Evolutionary conservation across 805 yeast species (phyloP).

Genomic region (Pichia nanzhaoensis): DNA sequence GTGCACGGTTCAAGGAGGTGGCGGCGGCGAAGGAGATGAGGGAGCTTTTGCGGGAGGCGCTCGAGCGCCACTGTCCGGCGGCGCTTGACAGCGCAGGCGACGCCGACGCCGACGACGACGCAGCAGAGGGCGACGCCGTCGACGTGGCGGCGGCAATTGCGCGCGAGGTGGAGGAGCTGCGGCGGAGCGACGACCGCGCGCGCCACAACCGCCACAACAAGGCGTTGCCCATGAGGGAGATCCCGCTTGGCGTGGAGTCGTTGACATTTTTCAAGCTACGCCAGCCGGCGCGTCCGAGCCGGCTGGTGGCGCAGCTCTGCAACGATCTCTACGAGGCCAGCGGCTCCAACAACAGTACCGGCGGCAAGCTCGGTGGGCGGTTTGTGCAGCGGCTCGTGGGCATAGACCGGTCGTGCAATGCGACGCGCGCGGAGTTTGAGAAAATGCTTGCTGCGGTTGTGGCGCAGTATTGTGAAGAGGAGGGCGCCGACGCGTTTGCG

Average conservation of each 20-base stretch:
- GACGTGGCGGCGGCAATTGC: slow-evolving; percentile 73
- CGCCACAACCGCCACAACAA: slow-evolving; percentile 31
- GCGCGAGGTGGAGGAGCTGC: slow-evolving; percentile 61
- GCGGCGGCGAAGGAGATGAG: slow-evolving; percentile 71
- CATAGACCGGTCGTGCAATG: slow-evolving; percentile 64
- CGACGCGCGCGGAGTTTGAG: slow-evolving; percentile 60
- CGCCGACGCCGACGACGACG: slow-evolving; percentile 60
- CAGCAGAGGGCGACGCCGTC: slow-evolving; percentile 38
- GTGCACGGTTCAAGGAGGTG: slow-evolving; percentile 73
- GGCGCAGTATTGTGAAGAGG: slow-evolving; percentile 15
- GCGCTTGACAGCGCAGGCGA: slow-evolving; percentile 17
- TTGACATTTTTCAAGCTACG: slow-evolving; percentile 78
- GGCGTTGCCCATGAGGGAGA: slow-evolving; percentile 47
- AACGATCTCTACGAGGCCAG: slow-evolving; percentile 48
- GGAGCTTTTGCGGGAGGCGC: slow-evolving; percentile 47
- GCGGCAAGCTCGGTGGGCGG: slow-evolving; percentile 53
- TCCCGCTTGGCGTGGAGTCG: slow-evolving; percentile 72
- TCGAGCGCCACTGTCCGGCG: slow-evolving; percentile 37
- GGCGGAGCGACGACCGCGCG: slow-evolving; percentile 24
- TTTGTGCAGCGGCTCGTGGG: slow-evolving; percentile 80
- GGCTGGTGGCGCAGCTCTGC: slow-evolving; percentile 59
- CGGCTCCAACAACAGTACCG: no score
- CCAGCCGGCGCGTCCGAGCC: slow-evolving; percentile 72
- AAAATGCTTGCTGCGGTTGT: slow-evolving; percentile 33
- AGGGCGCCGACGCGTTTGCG: slow-evolving; percentile 7